phyloP scores from a whole-genome alignment of 805 yeast genomes.

The Pichia nanzhaoensis region DNA sequence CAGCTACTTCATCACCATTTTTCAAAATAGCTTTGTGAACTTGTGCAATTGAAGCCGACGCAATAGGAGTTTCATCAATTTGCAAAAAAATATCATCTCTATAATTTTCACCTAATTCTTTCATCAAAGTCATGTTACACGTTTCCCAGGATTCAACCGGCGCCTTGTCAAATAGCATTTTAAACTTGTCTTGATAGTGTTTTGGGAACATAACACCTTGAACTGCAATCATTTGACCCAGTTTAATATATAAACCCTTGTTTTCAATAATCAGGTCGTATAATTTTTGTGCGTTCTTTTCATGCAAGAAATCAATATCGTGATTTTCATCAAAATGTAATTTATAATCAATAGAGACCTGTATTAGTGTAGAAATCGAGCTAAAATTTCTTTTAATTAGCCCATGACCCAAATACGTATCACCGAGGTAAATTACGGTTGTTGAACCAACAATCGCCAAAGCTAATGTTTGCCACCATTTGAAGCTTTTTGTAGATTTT shows the following conservation, averaged over 20 bases:
- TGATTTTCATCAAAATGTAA: constrained; percentile 39
- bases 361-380: constrained; percentile 40
- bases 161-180: constrained; percentile 59
- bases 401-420: constrained; percentile 38
- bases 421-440: constrained; percentile 21
- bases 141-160: constrained; percentile 49
- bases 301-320: constrained; percentile 52
- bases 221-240: constrained; percentile 76
- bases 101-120: constrained; percentile 39
- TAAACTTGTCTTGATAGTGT: constrained; percentile 53
- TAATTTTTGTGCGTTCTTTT: constrained; percentile 46
- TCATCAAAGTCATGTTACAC: constrained; percentile 35
- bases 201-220: constrained; percentile 64
- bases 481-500: neutral
- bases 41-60: constrained; percentile 72
- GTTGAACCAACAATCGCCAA: constrained; percentile 16
- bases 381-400: constrained; percentile 45
- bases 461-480: constrained; percentile 6
- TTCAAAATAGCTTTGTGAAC: constrained; percentile 49
- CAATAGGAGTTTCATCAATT: constrained; percentile 54
- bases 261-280: constrained; percentile 39
- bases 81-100: constrained; percentile 31
- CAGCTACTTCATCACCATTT: constrained; percentile 49
- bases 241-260: constrained; percentile 62
- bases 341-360: constrained; percentile 59